Evolutionary conservation across 2,329 filamentous ascomycete species (phyloP), one percentile per base, ranked within the genome.

Genomic region (Chaetomiaceae sp.): DNA sequence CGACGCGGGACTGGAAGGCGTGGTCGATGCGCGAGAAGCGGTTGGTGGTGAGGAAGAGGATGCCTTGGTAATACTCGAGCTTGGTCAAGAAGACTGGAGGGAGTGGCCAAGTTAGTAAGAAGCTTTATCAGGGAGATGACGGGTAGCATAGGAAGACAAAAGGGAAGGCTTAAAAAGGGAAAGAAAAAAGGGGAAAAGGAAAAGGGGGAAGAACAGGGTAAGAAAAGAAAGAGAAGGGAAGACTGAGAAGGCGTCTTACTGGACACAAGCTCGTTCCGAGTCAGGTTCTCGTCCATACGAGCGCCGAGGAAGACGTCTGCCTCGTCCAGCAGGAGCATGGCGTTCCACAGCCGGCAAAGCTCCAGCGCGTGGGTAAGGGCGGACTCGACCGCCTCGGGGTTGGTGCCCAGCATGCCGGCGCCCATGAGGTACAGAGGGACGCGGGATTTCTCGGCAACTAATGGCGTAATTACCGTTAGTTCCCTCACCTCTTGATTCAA

Each of bases 371-470:
- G 64, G 4, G 64, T 62, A 0, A 69, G 62, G 2, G 56, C 55
- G 8, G 55, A 46, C 55, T 74, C 69, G 14, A 73, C 66, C 1
- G 62, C 59, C 3, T 62, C 51, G 0, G 69, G 60, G 12, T 55
- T 51, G 1, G 63, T 66, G 1, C 71, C 70, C 0, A 75, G 62
- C 33, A 71, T 70, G 1, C 68, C 68, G 3, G 67, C 67, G 5
- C 67, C 68, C 49, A 74, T 64, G 0, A 61, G 50, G 50, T 71
- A 73, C 0, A 76, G 60, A 0, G 70, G 71, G 3, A 66, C 66
- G 2, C 65, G 58, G 0, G 66, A 60, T 4, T 64, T 58, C 35
- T 73, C 71, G 1, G 70, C 69, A 0, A 74, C 67, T 21, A 14
- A 13, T 33, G 9, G 5, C n/a, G 30, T 33, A 12, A 12, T 33